Conservation (phyloP, 768 basidiomycete genomes). For the Porpolomopsis calyptriformis region DNA sequence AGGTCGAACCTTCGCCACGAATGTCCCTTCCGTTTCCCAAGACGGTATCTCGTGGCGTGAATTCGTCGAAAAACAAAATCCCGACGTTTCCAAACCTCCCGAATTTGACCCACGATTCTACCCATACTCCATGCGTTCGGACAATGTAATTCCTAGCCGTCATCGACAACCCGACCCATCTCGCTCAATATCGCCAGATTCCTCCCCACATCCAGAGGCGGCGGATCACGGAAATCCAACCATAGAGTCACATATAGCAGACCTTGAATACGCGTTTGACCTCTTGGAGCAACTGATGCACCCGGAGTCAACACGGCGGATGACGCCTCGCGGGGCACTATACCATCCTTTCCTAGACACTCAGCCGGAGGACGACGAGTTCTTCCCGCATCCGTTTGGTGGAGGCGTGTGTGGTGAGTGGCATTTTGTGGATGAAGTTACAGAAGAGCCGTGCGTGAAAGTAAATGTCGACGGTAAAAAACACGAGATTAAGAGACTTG, state of each 20-base stretch:
- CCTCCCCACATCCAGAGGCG: slow-evolving; percentile 7
- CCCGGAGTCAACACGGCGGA: slow-evolving; percentile 66
- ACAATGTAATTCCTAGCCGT: not conserved
- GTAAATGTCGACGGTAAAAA: slow-evolving; percentile 23
- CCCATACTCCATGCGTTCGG: slow-evolving; percentile 29
- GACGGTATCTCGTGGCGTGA: slow-evolving; percentile 61
- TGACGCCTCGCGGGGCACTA: slow-evolving; percentile 67
- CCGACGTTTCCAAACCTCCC: slow-evolving; percentile 44
- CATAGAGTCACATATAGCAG: slow-evolving; percentile 32
- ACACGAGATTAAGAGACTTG: slow-evolving; percentile 23
- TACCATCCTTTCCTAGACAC: slow-evolving; percentile 68
- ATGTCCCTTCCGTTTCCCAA: slow-evolving; percentile 65
- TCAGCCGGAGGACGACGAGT: slow-evolving; percentile 49
- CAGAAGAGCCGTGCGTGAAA: slow-evolving; percentile 43
- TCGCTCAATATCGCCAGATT: slow-evolving; percentile 12
- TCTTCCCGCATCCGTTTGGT: slow-evolving; percentile 59
- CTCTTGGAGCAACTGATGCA: slow-evolving; percentile 66
- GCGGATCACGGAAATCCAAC: slow-evolving; percentile 5
- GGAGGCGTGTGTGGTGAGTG: slow-evolving; percentile 53
- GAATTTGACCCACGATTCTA: slow-evolving; percentile 43
- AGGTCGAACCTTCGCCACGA: slow-evolving; percentile 90
- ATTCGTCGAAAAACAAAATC: slow-evolving; percentile 73
- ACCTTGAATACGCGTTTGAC: slow-evolving; percentile 61
- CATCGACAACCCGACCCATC: slow-evolving; percentile 10
- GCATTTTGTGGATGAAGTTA: slow-evolving; percentile 50